Evolutionary conservation across 768 basidiomycete species (phyloP).

Genomic region (Russula sp.): DNA sequence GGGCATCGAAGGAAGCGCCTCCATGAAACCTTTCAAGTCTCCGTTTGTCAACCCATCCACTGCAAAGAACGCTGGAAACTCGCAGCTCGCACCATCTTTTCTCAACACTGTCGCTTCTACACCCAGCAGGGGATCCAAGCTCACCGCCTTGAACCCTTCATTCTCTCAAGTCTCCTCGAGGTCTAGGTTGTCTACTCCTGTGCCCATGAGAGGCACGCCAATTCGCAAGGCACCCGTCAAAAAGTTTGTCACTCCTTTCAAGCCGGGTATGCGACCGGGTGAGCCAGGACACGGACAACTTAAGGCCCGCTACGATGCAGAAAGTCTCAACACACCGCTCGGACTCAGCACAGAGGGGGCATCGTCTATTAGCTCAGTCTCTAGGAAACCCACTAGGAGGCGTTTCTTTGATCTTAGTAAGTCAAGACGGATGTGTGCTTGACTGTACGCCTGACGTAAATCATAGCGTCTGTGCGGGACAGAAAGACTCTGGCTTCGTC

Average conservation of each 20-base stretch:
- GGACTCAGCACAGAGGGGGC: background rate
- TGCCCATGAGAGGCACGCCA: slow-evolving; percentile 1
- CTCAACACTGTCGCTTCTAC: slow-evolving; percentile 2
- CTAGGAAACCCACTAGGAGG: background rate
- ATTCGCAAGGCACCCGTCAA: slow-evolving; percentile 22
- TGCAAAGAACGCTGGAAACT: background rate
- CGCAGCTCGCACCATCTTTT: background rate
- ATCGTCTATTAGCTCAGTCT: background rate
- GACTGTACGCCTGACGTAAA: background rate
- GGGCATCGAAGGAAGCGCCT: background rate
- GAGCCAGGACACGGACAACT: slow-evolving; percentile 32
- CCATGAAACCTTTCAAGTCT: slow-evolving; percentile 15
- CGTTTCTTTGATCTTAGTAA: slow-evolving; percentile 17
- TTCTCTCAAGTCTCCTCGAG: background rate
- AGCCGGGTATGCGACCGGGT: slow-evolving; percentile 41
- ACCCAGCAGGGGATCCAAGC: background rate
- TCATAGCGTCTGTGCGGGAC: slow-evolving; percentile 20
- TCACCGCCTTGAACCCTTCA: background rate
- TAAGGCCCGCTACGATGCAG: background rate
- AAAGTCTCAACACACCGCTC: background rate
- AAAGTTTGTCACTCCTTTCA: slow-evolving; percentile 53
- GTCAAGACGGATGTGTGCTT: background rate
- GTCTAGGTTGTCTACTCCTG: slow-evolving; percentile 10
- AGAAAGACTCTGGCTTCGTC: slow-evolving; percentile 43
- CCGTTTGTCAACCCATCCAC: slow-evolving; percentile 7